Evolutionary conservation across 2,329 filamentous ascomycete genomes (phyloP).

Genomic region (Trichoderma sp.): DNA sequence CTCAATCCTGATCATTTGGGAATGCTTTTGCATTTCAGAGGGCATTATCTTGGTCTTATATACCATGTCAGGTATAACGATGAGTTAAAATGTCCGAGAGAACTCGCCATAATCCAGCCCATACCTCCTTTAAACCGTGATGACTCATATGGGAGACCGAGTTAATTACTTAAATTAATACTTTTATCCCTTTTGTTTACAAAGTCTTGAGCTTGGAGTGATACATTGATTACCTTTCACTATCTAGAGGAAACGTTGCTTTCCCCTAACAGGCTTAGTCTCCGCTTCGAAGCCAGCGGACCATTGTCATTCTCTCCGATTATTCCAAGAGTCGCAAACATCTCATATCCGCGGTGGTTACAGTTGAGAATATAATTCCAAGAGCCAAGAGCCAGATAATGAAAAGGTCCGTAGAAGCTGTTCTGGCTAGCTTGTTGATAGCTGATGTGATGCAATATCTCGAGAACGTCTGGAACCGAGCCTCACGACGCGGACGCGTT

Average conservation of each 20-base stretch:
- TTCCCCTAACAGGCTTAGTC: background rate
- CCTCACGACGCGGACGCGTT: background rate
- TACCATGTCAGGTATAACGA: background rate
- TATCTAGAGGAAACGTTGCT: background rate
- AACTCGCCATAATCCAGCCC: background rate
- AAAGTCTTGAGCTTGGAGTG: background rate
- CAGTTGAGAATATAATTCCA: background rate
- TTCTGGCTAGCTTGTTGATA: background rate
- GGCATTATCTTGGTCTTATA: background rate
- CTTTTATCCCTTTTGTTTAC: background rate
- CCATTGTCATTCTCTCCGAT: background rate
- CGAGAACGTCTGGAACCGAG: background rate
- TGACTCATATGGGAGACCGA: background rate
- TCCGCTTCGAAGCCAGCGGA: background rate
- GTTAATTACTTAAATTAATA: background rate
- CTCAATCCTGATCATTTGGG: background rate
- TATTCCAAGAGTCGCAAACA: background rate
- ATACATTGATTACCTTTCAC: background rate
- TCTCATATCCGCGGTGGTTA: background rate
- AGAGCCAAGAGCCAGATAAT: background rate
- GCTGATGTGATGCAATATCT: background rate
- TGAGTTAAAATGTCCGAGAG: background rate
- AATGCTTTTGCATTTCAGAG: background rate
- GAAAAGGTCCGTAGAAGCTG: background rate
- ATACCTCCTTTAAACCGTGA: background rate